These are phyloP conservation scores for Lablab purpureus DNA, from an alignment of 306 rosid genomes.

Conservation along the genomic window DNA sequence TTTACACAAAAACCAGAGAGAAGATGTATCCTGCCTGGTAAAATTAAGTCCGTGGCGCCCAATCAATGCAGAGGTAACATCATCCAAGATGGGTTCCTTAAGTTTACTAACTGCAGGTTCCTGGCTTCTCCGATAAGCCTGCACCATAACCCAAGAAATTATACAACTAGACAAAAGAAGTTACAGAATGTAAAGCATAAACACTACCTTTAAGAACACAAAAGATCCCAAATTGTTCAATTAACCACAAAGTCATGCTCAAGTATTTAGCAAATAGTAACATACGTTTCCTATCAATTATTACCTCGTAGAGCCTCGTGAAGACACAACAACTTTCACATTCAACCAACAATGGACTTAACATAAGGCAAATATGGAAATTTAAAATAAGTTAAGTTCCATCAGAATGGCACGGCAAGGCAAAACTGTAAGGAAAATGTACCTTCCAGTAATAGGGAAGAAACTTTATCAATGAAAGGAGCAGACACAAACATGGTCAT, in stretches of 20 bases:
- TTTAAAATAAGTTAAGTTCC: slow-evolving; percentile 22
- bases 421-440: slow-evolving; percentile 9
- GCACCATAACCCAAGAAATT: slow-evolving; percentile 49
- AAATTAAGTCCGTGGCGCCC: slow-evolving; percentile 74
- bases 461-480: slow-evolving; percentile 22
- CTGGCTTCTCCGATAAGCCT: slow-evolving; percentile 73
- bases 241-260: slow-evolving; percentile 13
- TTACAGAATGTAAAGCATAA: neutral
- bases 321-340: slow-evolving; percentile 35
- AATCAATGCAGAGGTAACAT: slow-evolving; percentile 64
- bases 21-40: slow-evolving; percentile 73
- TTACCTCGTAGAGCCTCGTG: slow-evolving; percentile 31
- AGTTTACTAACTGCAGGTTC: slow-evolving; percentile 81
- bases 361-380: neutral
- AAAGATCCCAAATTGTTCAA: slow-evolving; percentile 34
- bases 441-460: neutral
- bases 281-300: slow-evolving; percentile 12
- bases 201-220: slow-evolving; percentile 20
- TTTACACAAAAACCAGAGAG: slow-evolving; percentile 96
- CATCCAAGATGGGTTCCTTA: slow-evolving; percentile 77
- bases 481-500: neutral
- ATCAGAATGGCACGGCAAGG: neutral
- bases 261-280: slow-evolving; percentile 11
- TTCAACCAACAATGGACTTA: slow-evolving; percentile 14
- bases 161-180: neutral